Base-by-base conservation (phyloP, 345 rosid species). In the Mallotus nudiflorus region DNA sequence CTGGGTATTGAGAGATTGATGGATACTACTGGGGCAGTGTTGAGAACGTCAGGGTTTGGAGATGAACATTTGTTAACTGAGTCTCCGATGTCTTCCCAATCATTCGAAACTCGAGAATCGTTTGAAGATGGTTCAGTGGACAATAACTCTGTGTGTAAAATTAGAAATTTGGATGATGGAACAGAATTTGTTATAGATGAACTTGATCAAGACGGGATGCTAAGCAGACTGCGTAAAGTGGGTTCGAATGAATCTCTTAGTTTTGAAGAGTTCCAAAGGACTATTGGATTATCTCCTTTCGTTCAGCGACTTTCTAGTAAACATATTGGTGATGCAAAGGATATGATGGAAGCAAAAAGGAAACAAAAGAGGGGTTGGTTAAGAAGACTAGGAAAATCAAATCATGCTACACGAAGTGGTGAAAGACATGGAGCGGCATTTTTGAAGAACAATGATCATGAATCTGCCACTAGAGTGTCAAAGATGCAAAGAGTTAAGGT, bases 351-450 rank as follows among this genome's bases (percentile, higher is more conserved):
- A 57, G 53, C 65, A 12, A 74, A 64, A 55, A 82, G 56, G 70
- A 85, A 74, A 74, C 69, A 40, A 31, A 83, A 80, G 71, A 57
- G 60, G 29, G 75, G 85, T 25, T 87, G 93, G 93, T 67, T 88
- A 25, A 85, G 63, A 75, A 88, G 82, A 83, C 54, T 92, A 29
- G 79, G 82, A 29, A 65, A 53, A 65, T 73, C 74, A 75, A 45
- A 39, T 19, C 35, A 27, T 22, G 19, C 77, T 9, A 71, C 85
- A 31, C 69, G 75, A 35, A 42, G 77, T 55, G 68, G 73, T 70
- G 81, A 86, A 54, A 78, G 75, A 42, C 78, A 56, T 3, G 62
- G 72, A 9, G 82, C 63, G 12, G 48, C 75, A 35, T 56, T 29
- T 22, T 63, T 57, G 25, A 74, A 65, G 66, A 66, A 60, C 15